phyloP scores from a whole-genome alignment of 208 protist genomes.

The Giardia duodenalis region DNA sequence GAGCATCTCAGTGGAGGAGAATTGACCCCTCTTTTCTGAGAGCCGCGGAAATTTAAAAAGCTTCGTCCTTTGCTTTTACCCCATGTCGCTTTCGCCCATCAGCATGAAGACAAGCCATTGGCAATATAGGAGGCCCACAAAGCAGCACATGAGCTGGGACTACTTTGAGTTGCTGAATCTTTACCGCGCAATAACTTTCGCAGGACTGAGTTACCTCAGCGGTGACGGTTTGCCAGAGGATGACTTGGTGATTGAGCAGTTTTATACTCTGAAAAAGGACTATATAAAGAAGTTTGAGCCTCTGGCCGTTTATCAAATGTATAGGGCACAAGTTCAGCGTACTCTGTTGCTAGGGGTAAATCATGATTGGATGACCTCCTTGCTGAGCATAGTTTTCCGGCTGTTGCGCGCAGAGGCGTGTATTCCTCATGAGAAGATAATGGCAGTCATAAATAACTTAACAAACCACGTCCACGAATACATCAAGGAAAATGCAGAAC shows the following conservation, averaged over 20 bases:
- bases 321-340: neutral
- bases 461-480: too few relatives aligned
- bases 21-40: too few relatives aligned
- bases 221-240: neutral
- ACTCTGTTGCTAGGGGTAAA: neutral
- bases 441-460: too few relatives aligned
- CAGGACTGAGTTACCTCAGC: neutral
- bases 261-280: neutral
- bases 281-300: neutral
- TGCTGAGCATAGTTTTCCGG: neutral
- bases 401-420: neutral
- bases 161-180: neutral
- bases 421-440: too few relatives aligned
- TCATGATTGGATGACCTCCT: neutral
- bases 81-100: neutral
- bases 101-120: neutral
- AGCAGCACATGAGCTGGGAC: neutral
- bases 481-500: too few relatives aligned
- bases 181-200: neutral
- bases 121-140: neutral
- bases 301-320: neutral
- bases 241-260: neutral
- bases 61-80: too few relatives aligned
- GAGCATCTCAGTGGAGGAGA: too few relatives aligned
- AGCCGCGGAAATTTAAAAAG: too few relatives aligned